phyloP scores from a whole-genome alignment of 345 rosid genomes.

The Mangifera indica region DNA sequence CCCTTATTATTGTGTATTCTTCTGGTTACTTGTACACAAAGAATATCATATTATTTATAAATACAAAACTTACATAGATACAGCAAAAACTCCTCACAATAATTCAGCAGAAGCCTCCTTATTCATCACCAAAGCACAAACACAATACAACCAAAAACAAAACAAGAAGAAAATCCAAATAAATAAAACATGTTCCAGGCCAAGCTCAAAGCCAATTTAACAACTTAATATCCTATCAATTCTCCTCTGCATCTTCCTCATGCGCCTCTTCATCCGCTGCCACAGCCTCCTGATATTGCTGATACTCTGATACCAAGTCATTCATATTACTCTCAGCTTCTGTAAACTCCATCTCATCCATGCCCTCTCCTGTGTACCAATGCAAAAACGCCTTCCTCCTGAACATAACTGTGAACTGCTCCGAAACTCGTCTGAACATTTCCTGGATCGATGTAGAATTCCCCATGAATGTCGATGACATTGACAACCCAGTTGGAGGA shows the following conservation, averaged over 20 bases:
- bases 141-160: too few species aligned
- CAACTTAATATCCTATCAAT: not conserved
- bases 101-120: slow-evolving; percentile 22
- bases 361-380: slow-evolving; percentile 94
- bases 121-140: slow-evolving; percentile 24
- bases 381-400: slow-evolving; percentile 63
- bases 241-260: slow-evolving; percentile 52
- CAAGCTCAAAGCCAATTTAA: not conserved
- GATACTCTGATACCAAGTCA: slow-evolving; percentile 85
- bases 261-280: slow-evolving; percentile 60
- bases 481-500: slow-evolving; percentile 66
- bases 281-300: slow-evolving; percentile 80
- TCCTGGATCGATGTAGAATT: slow-evolving; percentile 73
- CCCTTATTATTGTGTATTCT: too few species aligned
- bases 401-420: slow-evolving; percentile 61
- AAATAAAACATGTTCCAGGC: not conserved
- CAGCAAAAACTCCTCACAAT: slow-evolving; percentile 1
- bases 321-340: slow-evolving; percentile 95
- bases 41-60: not conserved
- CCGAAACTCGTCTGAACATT: slow-evolving; percentile 60
- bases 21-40: too few species aligned
- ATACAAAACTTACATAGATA: slow-evolving; percentile 9
- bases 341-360: slow-evolving; percentile 97
- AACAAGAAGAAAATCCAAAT: not conserved
- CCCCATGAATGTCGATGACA: slow-evolving; percentile 80